phyloP scores from a whole-genome alignment of 441 rosid species.

The Croton laevigatus region DNA sequence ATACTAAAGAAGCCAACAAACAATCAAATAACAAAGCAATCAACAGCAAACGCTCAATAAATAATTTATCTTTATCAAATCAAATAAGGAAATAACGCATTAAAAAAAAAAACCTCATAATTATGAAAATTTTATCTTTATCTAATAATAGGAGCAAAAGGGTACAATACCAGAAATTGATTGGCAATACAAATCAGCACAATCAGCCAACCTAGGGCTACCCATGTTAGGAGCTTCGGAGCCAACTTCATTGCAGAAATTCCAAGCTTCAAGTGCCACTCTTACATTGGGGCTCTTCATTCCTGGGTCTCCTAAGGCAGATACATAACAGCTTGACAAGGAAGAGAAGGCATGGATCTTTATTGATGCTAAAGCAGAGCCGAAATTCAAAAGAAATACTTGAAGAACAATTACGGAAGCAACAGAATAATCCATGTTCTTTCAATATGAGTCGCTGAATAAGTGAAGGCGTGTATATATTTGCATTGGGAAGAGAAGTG shows the following conservation, averaged over 20 bases:
- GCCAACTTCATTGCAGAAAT: constrained; percentile 81
- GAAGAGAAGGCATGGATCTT: neutral
- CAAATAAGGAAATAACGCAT: neutral
- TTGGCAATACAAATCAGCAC: constrained; percentile 49
- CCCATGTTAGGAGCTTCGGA: constrained; percentile 58
- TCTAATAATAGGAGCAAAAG: neutral
- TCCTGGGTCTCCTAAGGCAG: constrained; percentile 70
- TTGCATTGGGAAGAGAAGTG: neutral
- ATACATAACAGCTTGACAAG: constrained; percentile 22
- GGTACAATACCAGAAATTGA: constrained; percentile 30
- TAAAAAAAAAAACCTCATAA: neutral
- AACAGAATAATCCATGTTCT: constrained; percentile 6
- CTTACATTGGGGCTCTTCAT: constrained; percentile 54
- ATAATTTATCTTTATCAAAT: neutral
- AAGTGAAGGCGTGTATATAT: neutral
- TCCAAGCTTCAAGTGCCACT: constrained; percentile 74
- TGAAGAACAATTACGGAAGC: neutral
- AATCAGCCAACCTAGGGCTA: constrained; percentile 69
- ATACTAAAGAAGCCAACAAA: neutral
- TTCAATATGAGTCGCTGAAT: neutral
- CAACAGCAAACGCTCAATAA: neutral
- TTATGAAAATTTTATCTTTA: neutral
- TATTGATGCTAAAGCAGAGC: neutral
- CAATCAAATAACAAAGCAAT: neutral
- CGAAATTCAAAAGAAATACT: constrained; percentile 3